Percentiles rank a stretch among this genome's conserved stretches.
Evolutionary conservation across 495 filamentous ascomycete species (phyloP).

Genomic region (Talaromyces adpressus): DNA sequence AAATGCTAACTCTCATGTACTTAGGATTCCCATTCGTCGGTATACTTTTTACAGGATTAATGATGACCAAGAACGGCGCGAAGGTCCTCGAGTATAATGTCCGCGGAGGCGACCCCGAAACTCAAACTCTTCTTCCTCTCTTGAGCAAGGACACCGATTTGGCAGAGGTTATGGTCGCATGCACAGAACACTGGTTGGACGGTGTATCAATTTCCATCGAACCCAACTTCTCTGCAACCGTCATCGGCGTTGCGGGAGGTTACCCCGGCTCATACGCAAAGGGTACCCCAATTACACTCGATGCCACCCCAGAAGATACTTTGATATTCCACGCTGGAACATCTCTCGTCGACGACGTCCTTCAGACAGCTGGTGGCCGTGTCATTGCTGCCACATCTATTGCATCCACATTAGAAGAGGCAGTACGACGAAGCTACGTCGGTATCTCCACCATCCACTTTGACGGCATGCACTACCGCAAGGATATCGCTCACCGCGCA

Average conservation of each 20-base stretch:
- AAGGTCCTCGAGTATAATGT: slow-evolving; percentile 97
- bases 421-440: slow-evolving; percentile 75
- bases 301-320: slow-evolving; percentile 41
- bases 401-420: slow-evolving; percentile 66
- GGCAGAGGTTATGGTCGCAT: slow-evolving; percentile 85
- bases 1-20: neutral
- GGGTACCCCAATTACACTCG: slow-evolving; percentile 64
- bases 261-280: slow-evolving; percentile 88
- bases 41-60: slow-evolving; percentile 89
- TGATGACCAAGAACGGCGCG: slow-evolving; percentile 84
- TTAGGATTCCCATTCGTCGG: slow-evolving; percentile 68
- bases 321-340: slow-evolving; percentile 95
- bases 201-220: slow-evolving; percentile 61
- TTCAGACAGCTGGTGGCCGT: slow-evolving; percentile 76
- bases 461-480: slow-evolving; percentile 84
- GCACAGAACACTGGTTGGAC: slow-evolving; percentile 67
- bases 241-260: slow-evolving; percentile 89
- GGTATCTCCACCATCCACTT: slow-evolving; percentile 76
- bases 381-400: slow-evolving; percentile 85
- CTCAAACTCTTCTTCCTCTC: slow-evolving; percentile 82
- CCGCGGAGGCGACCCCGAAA: slow-evolving; percentile 93
- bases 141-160: slow-evolving; percentile 76
- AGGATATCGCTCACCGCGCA: slow-evolving; percentile 78
- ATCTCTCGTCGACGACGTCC: slow-evolving; percentile 47
- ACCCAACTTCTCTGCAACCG: slow-evolving; percentile 70